phyloP scores from a whole-genome alignment of 257 asterid species.

The Solanum bukasovii region DNA sequence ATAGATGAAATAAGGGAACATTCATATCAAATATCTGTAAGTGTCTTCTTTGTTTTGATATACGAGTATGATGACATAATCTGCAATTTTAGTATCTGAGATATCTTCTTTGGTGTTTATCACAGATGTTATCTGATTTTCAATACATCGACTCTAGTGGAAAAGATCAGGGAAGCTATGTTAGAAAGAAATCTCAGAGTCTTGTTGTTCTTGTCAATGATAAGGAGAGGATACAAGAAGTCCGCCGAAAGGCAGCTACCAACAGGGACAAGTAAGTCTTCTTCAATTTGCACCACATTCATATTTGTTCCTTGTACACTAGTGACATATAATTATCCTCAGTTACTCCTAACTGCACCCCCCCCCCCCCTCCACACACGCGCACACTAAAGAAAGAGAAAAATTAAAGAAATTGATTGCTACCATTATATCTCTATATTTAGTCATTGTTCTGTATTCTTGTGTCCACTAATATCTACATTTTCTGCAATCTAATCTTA shows the following conservation, averaged over 20 bases:
- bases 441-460: neutral
- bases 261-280: conserved; percentile 74
- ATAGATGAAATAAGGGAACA: conserved; percentile 92
- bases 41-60: conserved; percentile 13
- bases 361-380: too few relatives aligned
- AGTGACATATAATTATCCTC: neutral
- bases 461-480: neutral
- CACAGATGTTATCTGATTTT: conserved; percentile 82
- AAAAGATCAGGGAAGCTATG: conserved; percentile 91
- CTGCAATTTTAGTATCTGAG: neutral
- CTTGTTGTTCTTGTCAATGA: conserved; percentile 88
- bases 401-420: neutral
- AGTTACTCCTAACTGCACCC: neutral
- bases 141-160: conserved; percentile 94
- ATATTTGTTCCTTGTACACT: neutral
- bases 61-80: neutral
- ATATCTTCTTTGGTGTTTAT: conserved; percentile 1
- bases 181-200: conserved; percentile 89
- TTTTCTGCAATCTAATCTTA: neutral
- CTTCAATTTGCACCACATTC: neutral
- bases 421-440: neutral
- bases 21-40: conserved; percentile 89
- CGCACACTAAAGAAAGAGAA: neutral
- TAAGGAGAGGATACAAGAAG: conserved; percentile 91
- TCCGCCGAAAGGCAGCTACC: conserved; percentile 87